A percentile compares a stretch with the other conserved stretches of the same genome.
Evolutionary conservation across 208 protist genomes (phyloP).

Genomic region (Crithidia sp.): DNA sequence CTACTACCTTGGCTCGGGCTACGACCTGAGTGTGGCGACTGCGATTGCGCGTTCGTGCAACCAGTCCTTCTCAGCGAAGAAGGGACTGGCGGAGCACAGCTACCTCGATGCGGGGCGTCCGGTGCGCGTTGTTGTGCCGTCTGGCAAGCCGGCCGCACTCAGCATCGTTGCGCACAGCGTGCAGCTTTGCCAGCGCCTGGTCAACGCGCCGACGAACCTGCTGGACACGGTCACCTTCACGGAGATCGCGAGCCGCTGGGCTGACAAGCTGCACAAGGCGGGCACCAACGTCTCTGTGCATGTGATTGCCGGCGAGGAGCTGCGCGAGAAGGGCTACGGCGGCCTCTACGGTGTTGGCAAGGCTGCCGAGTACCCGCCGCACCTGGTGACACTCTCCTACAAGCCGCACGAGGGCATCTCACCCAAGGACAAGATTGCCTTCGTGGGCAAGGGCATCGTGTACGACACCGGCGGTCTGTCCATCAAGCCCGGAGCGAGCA

Average conservation of each 20-base stretch:
- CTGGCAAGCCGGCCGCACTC: slow-evolving; percentile 22
- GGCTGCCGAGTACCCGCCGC: slow-evolving; percentile 82
- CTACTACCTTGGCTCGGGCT: slow-evolving; percentile 52
- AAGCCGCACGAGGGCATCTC: slow-evolving; percentile 52
- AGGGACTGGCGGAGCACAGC: slow-evolving; percentile 37
- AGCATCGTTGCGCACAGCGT: slow-evolving; percentile 47
- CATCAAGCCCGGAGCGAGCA: slow-evolving; percentile 77
- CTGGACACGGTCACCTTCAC: slow-evolving; percentile 87
- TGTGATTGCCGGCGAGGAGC: slow-evolving; percentile 77
- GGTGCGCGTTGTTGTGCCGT: slow-evolving; percentile 55
- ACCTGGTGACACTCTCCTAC: slow-evolving; percentile 83
- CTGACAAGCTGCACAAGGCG: slow-evolving; percentile 37
- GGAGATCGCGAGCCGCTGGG: slow-evolving; percentile 63
- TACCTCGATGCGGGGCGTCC: slow-evolving; percentile 46
- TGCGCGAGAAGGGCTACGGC: slow-evolving; percentile 84
- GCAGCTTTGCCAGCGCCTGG: slow-evolving; percentile 83
- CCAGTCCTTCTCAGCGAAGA: slow-evolving; percentile 74
- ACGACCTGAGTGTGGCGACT: slow-evolving; percentile 43
- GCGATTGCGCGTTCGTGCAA: slow-evolving; percentile 65
- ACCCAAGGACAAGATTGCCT: slow-evolving; percentile 67
- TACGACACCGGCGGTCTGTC: slow-evolving; percentile 93
- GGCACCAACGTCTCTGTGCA: slow-evolving; percentile 42
- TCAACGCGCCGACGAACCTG: slow-evolving; percentile 85
- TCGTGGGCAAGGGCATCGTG: slow-evolving; percentile 93
- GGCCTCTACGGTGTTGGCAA: slow-evolving; percentile 86